These are phyloP conservation scores for Lactarius tabidus DNA, from an alignment of 768 basidiomycete species.

Conservation along the genomic window DNA sequence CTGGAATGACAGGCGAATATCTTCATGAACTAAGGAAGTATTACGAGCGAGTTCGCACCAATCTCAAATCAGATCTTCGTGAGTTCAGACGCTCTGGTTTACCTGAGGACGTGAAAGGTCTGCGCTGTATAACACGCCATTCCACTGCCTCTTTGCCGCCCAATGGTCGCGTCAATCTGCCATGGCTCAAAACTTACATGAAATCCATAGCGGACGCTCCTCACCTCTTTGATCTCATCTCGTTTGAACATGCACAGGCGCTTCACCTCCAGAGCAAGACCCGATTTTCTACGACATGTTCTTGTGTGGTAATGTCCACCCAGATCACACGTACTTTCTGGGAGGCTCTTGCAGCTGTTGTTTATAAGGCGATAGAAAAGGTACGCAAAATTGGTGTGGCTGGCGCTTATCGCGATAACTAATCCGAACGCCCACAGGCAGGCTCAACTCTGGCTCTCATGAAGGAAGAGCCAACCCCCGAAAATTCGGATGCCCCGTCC, in stretches of 20 bases:
- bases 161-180: too few species aligned
- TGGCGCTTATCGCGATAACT: neutral
- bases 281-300: neutral
- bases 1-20: neutral
- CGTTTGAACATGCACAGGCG: neutral
- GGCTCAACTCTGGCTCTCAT: neutral
- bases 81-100: neutral
- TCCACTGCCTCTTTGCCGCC: too few species aligned
- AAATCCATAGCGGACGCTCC: neutral
- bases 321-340: neutral
- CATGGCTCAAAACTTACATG: neutral
- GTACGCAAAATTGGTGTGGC: neutral
- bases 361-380: neutral
- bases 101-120: neutral
- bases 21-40: neutral
- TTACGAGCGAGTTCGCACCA: neutral
- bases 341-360: neutral
- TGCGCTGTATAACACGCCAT: neutral
- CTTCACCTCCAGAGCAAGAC: neutral
- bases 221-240: neutral
- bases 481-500: neutral
- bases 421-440: neutral
- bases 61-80: neutral
- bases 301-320: neutral
- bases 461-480: neutral